Base-by-base conservation (phyloP, 1,284 basidiomycete species). In the Porogramme epimiltina region DNA sequence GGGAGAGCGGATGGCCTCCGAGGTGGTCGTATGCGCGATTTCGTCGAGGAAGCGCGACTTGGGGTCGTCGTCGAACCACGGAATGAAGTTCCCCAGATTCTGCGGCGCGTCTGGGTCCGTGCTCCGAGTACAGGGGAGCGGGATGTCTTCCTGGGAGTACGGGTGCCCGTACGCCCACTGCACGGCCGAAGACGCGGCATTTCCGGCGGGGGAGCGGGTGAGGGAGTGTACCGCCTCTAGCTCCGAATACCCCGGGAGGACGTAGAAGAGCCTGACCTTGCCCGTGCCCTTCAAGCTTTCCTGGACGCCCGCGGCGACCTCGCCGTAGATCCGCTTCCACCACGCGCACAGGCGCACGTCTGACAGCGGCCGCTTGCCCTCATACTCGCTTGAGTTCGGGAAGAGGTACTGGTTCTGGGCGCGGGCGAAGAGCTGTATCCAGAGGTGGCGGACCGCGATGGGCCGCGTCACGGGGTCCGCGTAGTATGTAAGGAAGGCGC, bases 391-490 rank as follows among this genome's bases (percentile, higher is more conserved):
- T n/a, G 91, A 93, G 65, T 95, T 93, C 0, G 95, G 91, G 68
- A 99, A 98, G 25, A 99, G 77, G 68, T 99, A 99, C 66, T 98
- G 95, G 31, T 74, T 76, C 70, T 98, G 95, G 1, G 91, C 85
- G 18, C 95, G 81, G 2, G 96, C 96, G 64, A 99, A 97, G 25
- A 98, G 77, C 61, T 97, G 93, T 6, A 98, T 77, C 79, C 90
- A 88, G 4, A 95, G 66, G 55, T 81, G 70, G 39, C 74, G 66
- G 26, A 74, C 74, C 20, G 74, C 49, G 37, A 83, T 60, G n/a
- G 87, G 87, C 20, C 87, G 74, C 55, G 87, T 85, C 20, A 67
- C 60, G n/a, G 87, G 84, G 40, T 84, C 73, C 31, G 85, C 78
- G 68, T 91, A 91, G 71, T 81, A 91, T 3, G 65, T 56, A 9